Percentiles rank a stretch among this genome's conserved stretches.
Conservation (phyloP, 257 asterid genomes). For the Jacaranda copaia region DNA sequence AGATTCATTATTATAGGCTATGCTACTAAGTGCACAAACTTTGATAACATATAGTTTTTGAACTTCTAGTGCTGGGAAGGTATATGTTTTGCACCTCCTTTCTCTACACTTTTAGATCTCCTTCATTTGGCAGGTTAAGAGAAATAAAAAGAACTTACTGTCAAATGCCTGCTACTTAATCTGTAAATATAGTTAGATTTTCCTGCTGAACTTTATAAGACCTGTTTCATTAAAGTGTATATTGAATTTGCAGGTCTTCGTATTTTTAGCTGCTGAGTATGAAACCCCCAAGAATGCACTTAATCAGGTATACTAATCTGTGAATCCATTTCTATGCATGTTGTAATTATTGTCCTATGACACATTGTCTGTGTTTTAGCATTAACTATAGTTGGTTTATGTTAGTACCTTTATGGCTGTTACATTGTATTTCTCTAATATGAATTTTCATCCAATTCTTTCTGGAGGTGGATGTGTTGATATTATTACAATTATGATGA, state of each 20-base stretch:
- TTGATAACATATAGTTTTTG: not conserved
- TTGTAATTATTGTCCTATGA: not conserved
- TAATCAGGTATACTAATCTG: slow-evolving; percentile 69
- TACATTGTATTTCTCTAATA: not conserved
- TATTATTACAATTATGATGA: not conserved
- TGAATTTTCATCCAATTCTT: not conserved
- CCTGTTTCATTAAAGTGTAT: slow-evolving; percentile 23
- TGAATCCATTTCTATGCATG: slow-evolving; percentile 23
- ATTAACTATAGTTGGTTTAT: not conserved
- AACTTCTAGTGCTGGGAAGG: not conserved
- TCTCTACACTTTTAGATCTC: not conserved
- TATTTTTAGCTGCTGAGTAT: slow-evolving; percentile 95
- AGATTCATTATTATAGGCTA: not conserved
- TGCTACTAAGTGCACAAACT: not conserved
- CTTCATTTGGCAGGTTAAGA: slow-evolving; percentile 2
- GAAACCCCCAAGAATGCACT: slow-evolving; percentile 79
- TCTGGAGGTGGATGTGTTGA: not conserved
- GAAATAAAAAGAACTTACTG: not conserved
- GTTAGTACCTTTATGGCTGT: slow-evolving; percentile 17
- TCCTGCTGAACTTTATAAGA: slow-evolving; percentile 20
- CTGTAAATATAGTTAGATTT: slow-evolving; percentile 1
- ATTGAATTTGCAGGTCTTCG: slow-evolving; percentile 76
- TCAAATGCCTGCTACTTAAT: not conserved
- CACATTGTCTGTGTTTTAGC: not conserved
- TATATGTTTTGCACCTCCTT: slow-evolving; percentile 5